Conservation (phyloP, 2,329 filamentous ascomycete genomes). For the Mycosphaerella sp. region DNA sequence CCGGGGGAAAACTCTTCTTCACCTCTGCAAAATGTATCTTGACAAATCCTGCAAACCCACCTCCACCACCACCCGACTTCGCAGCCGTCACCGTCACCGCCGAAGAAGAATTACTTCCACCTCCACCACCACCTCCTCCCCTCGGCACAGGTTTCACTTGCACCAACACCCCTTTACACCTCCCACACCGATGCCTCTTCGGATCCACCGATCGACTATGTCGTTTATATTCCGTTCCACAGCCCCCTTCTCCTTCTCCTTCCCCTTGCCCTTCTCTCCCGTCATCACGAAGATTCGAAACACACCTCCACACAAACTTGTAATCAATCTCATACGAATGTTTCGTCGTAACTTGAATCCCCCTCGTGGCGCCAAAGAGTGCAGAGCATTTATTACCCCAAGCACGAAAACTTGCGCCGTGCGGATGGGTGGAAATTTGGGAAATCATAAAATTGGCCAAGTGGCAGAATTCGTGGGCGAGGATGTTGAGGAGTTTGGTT, state of each 20-base stretch:
- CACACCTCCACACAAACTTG: slow-evolving; percentile 83
- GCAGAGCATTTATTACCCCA: slow-evolving; percentile 58
- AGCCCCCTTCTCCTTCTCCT: slow-evolving; percentile 43
- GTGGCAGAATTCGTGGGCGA: slow-evolving; percentile 98
- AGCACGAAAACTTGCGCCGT: slow-evolving; percentile 75
- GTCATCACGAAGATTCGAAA: slow-evolving; percentile 5
- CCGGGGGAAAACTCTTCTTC: slow-evolving; percentile 48
- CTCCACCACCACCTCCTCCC: slow-evolving; percentile 8
- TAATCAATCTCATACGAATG: slow-evolving; percentile 87
- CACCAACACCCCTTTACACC: slow-evolving; percentile 60
- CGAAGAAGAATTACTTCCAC: not conserved
- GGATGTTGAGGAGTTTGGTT: slow-evolving; percentile 63
- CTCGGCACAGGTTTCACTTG: slow-evolving; percentile 76
- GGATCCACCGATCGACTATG: slow-evolving; percentile 83
- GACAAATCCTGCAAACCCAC: slow-evolving; percentile 54
- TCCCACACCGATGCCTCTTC: slow-evolving; percentile 63
- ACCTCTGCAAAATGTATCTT: slow-evolving; percentile 62
- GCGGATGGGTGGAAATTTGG: slow-evolving; percentile 66
- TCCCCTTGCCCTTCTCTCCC: too few species aligned
- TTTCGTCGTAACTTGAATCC: slow-evolving; percentile 76
- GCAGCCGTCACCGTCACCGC: not conserved
- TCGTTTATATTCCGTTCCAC: slow-evolving; percentile 66
- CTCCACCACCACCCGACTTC: slow-evolving; percentile 2
- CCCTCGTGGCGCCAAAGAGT: slow-evolving; percentile 51
- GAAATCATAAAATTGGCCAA: slow-evolving; percentile 85